phyloP scores from a whole-genome alignment of 2,329 filamentous ascomycete species.

The Colletotrichum simmondsii region DNA sequence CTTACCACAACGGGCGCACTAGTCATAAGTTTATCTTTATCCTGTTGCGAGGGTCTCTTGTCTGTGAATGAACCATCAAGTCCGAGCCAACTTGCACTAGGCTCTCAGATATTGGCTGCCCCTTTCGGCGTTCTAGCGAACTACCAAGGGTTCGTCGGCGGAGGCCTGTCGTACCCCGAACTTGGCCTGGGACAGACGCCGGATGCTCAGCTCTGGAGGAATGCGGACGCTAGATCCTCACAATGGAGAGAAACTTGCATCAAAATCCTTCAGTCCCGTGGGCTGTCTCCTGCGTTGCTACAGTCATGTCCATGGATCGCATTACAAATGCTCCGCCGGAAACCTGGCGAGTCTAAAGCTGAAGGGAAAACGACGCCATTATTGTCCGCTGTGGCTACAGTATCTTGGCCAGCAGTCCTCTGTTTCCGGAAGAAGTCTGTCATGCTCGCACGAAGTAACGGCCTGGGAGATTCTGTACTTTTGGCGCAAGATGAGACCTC shows the following conservation, averaged over 20 bases:
- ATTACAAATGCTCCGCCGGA: slow-evolving; percentile 59
- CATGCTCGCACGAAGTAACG: slow-evolving; percentile 50
- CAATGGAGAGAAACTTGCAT: slow-evolving; percentile 63
- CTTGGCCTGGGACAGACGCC: slow-evolving; percentile 60
- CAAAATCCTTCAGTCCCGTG: slow-evolving; percentile 61
- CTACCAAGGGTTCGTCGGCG: slow-evolving; percentile 48
- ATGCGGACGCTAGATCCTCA: slow-evolving; percentile 52
- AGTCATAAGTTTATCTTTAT: slow-evolving; percentile 60
- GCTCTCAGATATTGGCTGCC: slow-evolving; percentile 62
- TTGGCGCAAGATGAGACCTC: slow-evolving; percentile 54
- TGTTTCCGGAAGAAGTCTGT: slow-evolving; percentile 62
- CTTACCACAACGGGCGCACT: slow-evolving; percentile 67
- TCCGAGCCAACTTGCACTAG: slow-evolving; percentile 51
- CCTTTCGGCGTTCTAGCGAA: slow-evolving; percentile 63
- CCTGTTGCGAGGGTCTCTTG: slow-evolving; percentile 58
- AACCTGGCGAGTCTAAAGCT: slow-evolving; percentile 51
- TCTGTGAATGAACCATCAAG: slow-evolving; percentile 56
- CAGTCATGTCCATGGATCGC: slow-evolving; percentile 61
- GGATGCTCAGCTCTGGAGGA: slow-evolving; percentile 60
- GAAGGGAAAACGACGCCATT: slow-evolving; percentile 54
- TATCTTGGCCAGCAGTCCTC: slow-evolving; percentile 65
- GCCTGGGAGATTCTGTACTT: slow-evolving; percentile 51
- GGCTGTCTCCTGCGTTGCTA: slow-evolving; percentile 56
- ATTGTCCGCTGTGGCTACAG: slow-evolving; percentile 46
- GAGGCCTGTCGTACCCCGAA: slow-evolving; percentile 47